Percentiles rank a stretch among this genome's conserved stretches.
Conservation (phyloP, 176 grass and related monocot genomes). For the Triticum dicoccoides region DNA sequence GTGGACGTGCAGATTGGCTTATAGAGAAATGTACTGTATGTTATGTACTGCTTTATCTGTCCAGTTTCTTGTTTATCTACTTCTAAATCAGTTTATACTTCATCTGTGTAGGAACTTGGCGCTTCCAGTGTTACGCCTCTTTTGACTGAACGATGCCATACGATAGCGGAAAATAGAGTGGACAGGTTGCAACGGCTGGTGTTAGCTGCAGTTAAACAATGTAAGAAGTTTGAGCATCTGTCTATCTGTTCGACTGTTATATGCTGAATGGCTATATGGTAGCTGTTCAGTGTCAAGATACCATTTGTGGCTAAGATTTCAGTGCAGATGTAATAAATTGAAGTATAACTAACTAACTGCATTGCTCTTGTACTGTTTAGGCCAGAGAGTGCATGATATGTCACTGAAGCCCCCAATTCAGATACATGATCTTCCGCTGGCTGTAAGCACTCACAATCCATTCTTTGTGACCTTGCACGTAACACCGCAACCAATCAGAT, state of each 20-base stretch:
- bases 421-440: constrained; percentile 49
- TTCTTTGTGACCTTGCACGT: not conserved
- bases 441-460: constrained; percentile 49
- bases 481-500: not conserved
- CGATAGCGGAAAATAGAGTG: constrained; percentile 81
- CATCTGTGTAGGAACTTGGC: constrained; percentile 73
- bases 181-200: constrained; percentile 87
- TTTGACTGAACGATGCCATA: constrained; percentile 70
- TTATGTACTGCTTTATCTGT: constrained; percentile 32
- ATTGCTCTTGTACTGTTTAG: constrained; percentile 44
- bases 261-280: not conserved
- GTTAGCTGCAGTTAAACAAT: constrained; percentile 95
- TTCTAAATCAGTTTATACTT: constrained; percentile 16
- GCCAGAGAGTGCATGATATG: constrained; percentile 89
- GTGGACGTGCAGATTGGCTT: constrained; percentile 94
- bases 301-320: not conserved
- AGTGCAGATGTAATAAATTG: not conserved
- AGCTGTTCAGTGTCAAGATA: not conserved
- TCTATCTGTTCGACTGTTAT: not conserved
- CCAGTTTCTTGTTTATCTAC: constrained; percentile 5
- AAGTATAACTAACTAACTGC: constrained; percentile 21
- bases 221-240: constrained; percentile 33
- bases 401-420: constrained; percentile 67
- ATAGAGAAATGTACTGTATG: constrained; percentile 99
- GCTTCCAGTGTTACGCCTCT: constrained; percentile 89